phyloP scores from a whole-genome alignment of 1,139 yeast species.

The Suhomyces anneliseae region DNA sequence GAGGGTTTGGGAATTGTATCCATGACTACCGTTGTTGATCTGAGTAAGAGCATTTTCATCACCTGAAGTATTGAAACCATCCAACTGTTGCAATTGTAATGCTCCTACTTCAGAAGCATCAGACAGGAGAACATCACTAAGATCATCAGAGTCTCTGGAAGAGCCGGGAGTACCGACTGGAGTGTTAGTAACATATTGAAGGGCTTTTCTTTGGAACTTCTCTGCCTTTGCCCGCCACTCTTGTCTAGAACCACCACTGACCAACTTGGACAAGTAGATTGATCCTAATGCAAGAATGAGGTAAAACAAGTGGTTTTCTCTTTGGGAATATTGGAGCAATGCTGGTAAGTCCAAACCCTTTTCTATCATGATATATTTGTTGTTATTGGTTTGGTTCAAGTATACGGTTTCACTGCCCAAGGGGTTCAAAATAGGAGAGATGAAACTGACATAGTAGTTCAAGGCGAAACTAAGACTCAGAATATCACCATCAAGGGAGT shows the following conservation, averaged over 20 bases:
- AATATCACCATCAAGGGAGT: constrained; percentile 14
- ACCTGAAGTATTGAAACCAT: too few relatives aligned
- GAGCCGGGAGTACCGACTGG: background rate
- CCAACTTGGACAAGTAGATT: constrained; percentile 24
- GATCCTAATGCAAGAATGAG: constrained; percentile 28
- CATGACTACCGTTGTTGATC: background rate
- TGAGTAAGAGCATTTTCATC: too few relatives aligned
- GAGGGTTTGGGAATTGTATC: constrained; percentile 19
- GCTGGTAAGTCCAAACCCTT: constrained; percentile 25
- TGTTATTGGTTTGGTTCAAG: constrained; percentile 14
- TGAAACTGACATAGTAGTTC: constrained; percentile 26
- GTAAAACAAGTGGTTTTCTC: constrained; percentile 24
- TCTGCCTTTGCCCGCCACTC: constrained; percentile 22
- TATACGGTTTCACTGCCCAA: constrained; percentile 18
- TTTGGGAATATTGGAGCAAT: constrained; percentile 27
- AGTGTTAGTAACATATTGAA: constrained; percentile 5
- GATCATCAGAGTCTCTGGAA: background rate
- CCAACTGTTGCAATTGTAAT: too few relatives aligned
- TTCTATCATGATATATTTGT: constrained; percentile 20
- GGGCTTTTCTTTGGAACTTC: constrained; percentile 20
- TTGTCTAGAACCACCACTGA: constrained; percentile 10
- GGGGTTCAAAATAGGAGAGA: constrained; percentile 32
- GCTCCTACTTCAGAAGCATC: background rate
- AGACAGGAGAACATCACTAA: background rate
- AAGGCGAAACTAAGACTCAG: constrained; percentile 24